Conservation (phyloP, 306 rosid species). For the Cicer cuneatum region DNA sequence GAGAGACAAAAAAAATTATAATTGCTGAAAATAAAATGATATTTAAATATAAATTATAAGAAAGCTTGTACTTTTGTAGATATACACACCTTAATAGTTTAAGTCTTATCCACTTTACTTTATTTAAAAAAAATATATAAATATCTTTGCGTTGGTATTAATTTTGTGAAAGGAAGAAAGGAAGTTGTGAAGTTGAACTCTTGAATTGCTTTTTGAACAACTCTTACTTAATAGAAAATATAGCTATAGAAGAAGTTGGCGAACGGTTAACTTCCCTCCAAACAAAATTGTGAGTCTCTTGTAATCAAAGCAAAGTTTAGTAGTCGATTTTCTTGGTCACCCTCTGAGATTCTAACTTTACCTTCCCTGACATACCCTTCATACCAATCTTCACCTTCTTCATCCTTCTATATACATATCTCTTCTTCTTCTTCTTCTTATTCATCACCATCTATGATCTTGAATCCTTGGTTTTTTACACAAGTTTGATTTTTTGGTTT, state of each 20-base stretch:
- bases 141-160: constrained; percentile 46
- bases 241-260: constrained; percentile 74
- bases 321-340: constrained; percentile 70
- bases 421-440: constrained; percentile 35
- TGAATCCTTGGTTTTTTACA: constrained; percentile 34
- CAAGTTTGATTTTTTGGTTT: constrained; percentile 40
- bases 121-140: neutral
- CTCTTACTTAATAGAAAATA: constrained; percentile 69
- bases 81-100: too few species aligned
- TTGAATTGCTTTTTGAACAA: constrained; percentile 57
- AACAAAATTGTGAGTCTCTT: constrained; percentile 68
- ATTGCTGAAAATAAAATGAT: too few species aligned
- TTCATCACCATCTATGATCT: neutral
- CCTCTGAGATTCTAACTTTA: constrained; percentile 73
- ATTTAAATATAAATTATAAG: too few species aligned
- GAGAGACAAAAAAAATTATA: too few species aligned
- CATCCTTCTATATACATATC: constrained; percentile 49
- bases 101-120: too few species aligned
- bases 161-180: constrained; percentile 39
- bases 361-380: constrained; percentile 71
- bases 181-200: constrained; percentile 49
- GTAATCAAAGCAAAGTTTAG: constrained; percentile 67
- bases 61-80: too few species aligned
- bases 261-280: constrained; percentile 80
- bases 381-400: constrained; percentile 53